Evolutionary conservation across 2,329 filamentous ascomycete species (phyloP), one percentile per base, ranked within the genome.

Genomic region (Epicoccum nigrum): DNA sequence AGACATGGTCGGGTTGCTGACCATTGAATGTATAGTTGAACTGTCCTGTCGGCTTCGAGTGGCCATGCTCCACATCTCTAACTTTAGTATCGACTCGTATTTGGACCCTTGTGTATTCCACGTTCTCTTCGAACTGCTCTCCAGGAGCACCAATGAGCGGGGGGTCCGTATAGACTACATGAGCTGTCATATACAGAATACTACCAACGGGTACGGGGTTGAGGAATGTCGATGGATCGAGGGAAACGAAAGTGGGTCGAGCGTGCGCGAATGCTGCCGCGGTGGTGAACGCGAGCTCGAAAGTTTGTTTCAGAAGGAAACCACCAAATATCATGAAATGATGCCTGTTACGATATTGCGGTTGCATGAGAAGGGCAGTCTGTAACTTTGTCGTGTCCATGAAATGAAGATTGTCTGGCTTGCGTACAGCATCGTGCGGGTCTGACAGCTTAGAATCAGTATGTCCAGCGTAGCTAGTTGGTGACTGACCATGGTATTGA

Each of bases 321-420:
- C 88, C 88, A 43, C 88, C 88, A 63, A 90, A 91, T 46, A 91
- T 89, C 87, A 90, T 89, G 70, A 88, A 88, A 63, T 88, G 85
- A 70, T 90, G 86, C 2, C 85, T 74, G 69, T 87, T 87, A 39
- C 86, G 81, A 68, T 86, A 83, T 69, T 88, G 86, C 0, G 88
- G 88, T 67, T 90, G 87, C 87, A 90, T 90, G 58, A 91, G 89
- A 60, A 81, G 83, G 9, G 87, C 86, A 2, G 86, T 85, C 62
- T 83, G 82, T 25, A 90, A 81, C 27, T 77, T 76, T 1, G 86
- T 84, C 58, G 82, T 80, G 55, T 84, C 78, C 81, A 90, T 89
- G 63, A 80, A 82, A 30, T 81, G 72, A 2, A 83, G 80, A 58
- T 86, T 86, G 27, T 75, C 63, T 6, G 85, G 85, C 62, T 83